Percentiles rank a stretch among this genome's conserved stretches.
Conservation (phyloP, 2,329 filamentous ascomycete genomes). For the Eurotiales sp. region DNA sequence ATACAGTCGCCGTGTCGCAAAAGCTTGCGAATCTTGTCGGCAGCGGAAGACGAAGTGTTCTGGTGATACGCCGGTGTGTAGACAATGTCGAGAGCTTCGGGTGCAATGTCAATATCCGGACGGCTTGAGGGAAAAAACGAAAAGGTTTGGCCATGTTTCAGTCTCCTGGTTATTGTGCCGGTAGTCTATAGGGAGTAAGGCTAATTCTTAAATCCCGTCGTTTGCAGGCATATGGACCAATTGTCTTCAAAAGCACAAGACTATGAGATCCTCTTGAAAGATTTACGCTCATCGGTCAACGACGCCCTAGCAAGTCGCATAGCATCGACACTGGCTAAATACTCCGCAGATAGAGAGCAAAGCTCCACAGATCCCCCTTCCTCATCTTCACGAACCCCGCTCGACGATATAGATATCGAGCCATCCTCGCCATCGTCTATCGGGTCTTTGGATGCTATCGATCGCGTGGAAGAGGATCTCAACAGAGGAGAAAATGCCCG, state of each 20-base stretch:
- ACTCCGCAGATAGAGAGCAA: conserved; percentile 20
- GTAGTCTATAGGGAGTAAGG: no score
- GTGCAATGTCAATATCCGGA: conserved; percentile 37
- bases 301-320: conserved; percentile 33
- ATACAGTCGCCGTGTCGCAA: conserved; percentile 28
- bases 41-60: conserved; percentile 44
- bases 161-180: no score
- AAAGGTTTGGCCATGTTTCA: no score
- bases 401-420: conserved; percentile 24
- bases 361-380: conserved; percentile 23
- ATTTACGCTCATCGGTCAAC: conserved; percentile 30
- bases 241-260: conserved; percentile 30
- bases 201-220: background rate
- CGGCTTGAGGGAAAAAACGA: conserved; percentile 36
- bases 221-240: conserved; percentile 31
- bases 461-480: conserved; percentile 44
- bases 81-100: conserved; percentile 38
- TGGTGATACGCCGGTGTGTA: conserved; percentile 39
- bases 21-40: conserved; percentile 41
- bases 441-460: conserved; percentile 43
- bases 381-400: conserved; percentile 26
- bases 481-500: conserved; percentile 34
- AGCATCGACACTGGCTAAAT: conserved; percentile 34
- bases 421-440: conserved; percentile 30
- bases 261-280: conserved; percentile 38